These are phyloP conservation scores for Lomentospora prolificans DNA, from an alignment of 2,329 filamentous ascomycete genomes.

Conservation along the genomic window DNA sequence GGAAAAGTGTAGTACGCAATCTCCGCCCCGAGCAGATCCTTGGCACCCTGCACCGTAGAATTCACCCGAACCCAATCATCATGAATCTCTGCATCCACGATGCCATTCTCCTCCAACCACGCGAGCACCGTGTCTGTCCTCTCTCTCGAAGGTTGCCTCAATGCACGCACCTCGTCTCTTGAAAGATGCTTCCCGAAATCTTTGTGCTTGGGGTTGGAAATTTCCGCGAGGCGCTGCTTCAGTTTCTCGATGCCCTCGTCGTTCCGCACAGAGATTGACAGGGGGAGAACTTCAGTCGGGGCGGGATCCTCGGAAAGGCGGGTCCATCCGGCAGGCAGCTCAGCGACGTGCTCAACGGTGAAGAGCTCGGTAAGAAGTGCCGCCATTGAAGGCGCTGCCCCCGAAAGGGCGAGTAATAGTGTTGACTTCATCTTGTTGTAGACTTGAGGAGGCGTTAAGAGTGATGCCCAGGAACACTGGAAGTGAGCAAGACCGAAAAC, in stretches of 20 bases:
- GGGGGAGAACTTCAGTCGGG: conserved; percentile 5
- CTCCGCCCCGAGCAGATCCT: conserved; percentile 26
- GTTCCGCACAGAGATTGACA: conserved; percentile 12
- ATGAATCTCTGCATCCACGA: conserved; percentile 22
- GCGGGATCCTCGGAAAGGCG: background rate
- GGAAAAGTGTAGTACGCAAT: conserved; percentile 33
- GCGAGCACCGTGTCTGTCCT: conserved; percentile 25
- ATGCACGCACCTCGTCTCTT: conserved; percentile 23
- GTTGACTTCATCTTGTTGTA: conserved; percentile 7
- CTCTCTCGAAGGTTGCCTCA: conserved; percentile 23
- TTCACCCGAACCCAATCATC: conserved; percentile 33
- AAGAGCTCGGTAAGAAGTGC: conserved; percentile 6
- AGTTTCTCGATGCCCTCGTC: conserved; percentile 10
- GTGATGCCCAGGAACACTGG: too few species aligned
- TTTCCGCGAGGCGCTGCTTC: conserved; percentile 18
- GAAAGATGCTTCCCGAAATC: conserved; percentile 35
- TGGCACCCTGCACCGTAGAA: conserved; percentile 27
- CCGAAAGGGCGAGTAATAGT: conserved; percentile 9
- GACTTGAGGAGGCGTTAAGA: too few species aligned
- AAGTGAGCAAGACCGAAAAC: too few species aligned
- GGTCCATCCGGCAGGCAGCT: conserved; percentile 11
- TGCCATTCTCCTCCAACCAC: conserved; percentile 31
- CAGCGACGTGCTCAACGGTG: conserved; percentile 9
- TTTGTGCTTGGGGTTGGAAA: conserved; percentile 36
- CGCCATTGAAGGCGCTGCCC: conserved; percentile 1